Base-by-base conservation (phyloP, 2,329 filamentous ascomycete genomes). In the Fusarium globosum region DNA sequence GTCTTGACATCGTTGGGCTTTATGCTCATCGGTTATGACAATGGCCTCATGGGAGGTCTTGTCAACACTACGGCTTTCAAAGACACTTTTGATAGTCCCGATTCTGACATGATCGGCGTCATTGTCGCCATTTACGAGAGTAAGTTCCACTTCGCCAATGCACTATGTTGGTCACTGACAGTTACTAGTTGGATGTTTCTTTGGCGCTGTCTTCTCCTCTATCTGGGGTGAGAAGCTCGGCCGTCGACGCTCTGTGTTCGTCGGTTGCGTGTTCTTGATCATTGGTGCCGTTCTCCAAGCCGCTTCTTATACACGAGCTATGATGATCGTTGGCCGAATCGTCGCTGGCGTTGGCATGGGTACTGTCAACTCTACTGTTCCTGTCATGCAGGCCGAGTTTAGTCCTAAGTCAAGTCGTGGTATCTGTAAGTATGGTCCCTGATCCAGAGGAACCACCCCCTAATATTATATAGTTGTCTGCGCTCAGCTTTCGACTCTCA, bases 261-360 rank as follows among this genome's bases (percentile, higher is more conserved):
- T 83, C 7, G 85, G 86, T 14, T 82, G 83, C 1, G 43, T 80
- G 1, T 80, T 87, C 68, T 84, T 87, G 81, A 81, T 83, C n/a
- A 59, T 83, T 2, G 86, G 86, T 9, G 85, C 85, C 5, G 70
- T 83, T 7, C 78, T 88, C 7, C 85, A 87, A 74, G 81, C 83
- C 6, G 80, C 83, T 0, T 82, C 84, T 2, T 85, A 81, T 69
- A 80, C 78, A n/a, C 81, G 83, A 10, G 73, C 83, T 2, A 85
- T 86, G 61, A 80, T 87, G 65, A 82, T 86, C 41, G 80, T 86
- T 13, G 86, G 83, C 5, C 80, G 86, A 18, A 82, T 86, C 35
- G 80, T 88, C 15, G 83, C 86, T 1, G 86, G 86, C 7, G 72
- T 86, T 14, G 86, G 86, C 0, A 83, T 85, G 46, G 86, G 85